A percentile compares a stretch with the other conserved stretches of the same genome.
Evolutionary conservation across 306 rosid species (phyloP).

Genomic region (Ziziphus jujuba): DNA sequence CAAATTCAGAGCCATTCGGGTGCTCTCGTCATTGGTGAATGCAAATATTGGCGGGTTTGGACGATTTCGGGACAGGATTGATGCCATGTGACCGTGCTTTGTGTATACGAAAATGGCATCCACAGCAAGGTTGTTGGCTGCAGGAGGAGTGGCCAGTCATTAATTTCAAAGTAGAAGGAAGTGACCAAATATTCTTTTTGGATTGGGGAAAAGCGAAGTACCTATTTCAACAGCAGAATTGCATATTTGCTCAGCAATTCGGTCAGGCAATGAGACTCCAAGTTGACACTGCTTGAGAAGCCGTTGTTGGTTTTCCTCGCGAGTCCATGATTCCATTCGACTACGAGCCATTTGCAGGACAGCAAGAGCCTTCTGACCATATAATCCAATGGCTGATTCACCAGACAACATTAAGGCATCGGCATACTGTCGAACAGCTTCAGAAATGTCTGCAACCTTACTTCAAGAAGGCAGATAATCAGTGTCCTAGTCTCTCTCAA

Average conservation of each 20-base stretch:
- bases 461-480: background rate
- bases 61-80: constrained; percentile 74
- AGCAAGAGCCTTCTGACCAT: constrained; percentile 73
- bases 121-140: constrained; percentile 91
- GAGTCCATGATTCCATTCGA: constrained; percentile 72
- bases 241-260: constrained; percentile 83
- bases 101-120: constrained; percentile 91
- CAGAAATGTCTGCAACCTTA: constrained; percentile 93
- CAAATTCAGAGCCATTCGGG: constrained; percentile 73
- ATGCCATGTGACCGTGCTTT: constrained; percentile 83
- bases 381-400: constrained; percentile 84
- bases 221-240: constrained; percentile 76
- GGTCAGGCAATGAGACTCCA: constrained; percentile 66
- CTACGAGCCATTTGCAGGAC: constrained; percentile 73
- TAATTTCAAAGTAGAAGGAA: background rate
- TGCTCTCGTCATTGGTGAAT: constrained; percentile 56
- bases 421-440: constrained; percentile 80
- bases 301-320: constrained; percentile 58
- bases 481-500: background rate
- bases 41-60: constrained; percentile 92
- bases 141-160: constrained; percentile 17
- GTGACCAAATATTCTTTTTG: background rate
- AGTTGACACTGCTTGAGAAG: constrained; percentile 49
- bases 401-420: constrained; percentile 91
- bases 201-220: constrained; percentile 22